Evolutionary conservation across 306 rosid genomes (phyloP).

Genomic region (Corylus heterophylla): DNA sequence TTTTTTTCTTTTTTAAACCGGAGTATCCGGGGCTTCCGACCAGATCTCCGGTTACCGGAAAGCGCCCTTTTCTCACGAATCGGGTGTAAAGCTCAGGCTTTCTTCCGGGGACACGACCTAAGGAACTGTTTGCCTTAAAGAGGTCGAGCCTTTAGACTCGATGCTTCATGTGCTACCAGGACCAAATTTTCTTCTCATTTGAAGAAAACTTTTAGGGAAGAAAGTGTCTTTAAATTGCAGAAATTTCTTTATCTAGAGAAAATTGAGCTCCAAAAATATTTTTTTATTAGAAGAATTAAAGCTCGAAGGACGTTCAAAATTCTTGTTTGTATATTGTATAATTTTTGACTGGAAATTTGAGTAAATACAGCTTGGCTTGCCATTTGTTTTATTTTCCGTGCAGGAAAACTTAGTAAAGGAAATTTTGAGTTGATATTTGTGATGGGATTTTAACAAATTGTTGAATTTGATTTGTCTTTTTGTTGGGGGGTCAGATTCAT

Average conservation of each 20-base stretch:
- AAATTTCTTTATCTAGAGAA: not conserved
- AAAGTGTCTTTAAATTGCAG: not conserved
- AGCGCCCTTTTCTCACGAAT: no score
- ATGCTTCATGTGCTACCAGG: no score
- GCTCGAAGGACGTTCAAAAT: not conserved
- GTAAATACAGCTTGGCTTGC: not conserved
- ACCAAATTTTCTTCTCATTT: not conserved
- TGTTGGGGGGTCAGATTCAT: constrained; percentile 52
- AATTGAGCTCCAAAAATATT: not conserved
- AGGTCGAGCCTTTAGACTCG: no score
- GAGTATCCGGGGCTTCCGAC: no score
- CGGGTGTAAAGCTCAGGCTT: no score
- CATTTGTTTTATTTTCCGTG: not conserved
- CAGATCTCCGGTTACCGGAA: no score
- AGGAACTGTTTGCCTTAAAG: no score
- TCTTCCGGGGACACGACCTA: no score
- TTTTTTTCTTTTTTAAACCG: no score
- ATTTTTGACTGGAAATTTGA: not conserved
- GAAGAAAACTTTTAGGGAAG: not conserved
- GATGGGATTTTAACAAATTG: not conserved
- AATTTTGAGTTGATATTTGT: not conserved
- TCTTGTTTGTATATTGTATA: not conserved
- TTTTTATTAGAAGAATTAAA: not conserved
- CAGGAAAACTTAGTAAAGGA: not conserved
- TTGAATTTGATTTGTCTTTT: constrained; percentile 1